Evolutionary conservation across 345 rosid genomes (phyloP).

Genomic region (Murraya paniculata): DNA sequence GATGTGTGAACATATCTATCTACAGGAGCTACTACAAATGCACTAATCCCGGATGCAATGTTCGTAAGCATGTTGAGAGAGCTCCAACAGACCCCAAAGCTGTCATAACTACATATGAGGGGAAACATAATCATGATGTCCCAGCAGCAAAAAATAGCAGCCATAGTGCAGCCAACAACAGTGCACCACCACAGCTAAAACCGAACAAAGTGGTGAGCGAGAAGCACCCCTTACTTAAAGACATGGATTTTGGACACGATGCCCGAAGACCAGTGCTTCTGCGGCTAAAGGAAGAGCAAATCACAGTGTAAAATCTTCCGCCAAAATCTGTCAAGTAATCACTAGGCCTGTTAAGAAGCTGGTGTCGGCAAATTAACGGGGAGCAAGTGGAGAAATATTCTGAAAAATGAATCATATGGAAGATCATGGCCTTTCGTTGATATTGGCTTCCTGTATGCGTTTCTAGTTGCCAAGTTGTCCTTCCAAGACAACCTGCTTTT

Average conservation of each 20-base stretch:
- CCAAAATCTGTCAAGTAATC: neutral
- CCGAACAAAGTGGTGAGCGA: constrained; percentile 27
- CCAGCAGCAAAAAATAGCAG: constrained; percentile 74
- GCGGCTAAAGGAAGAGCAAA: constrained; percentile 68
- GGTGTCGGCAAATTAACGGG: constrained; percentile 12
- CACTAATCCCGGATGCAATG: constrained; percentile 79
- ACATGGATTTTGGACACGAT: constrained; percentile 45
- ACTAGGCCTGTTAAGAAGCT: neutral
- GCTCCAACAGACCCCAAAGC: constrained; percentile 87
- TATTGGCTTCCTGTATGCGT: neutral
- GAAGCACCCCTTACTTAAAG: constrained; percentile 38
- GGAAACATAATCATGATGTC: constrained; percentile 84
- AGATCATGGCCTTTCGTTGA: neutral
- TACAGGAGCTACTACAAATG: constrained; percentile 93
- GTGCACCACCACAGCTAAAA: constrained; percentile 21
- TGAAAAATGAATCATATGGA: neutral
- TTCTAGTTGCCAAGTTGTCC: constrained; percentile 4
- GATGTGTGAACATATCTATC: constrained; percentile 6
- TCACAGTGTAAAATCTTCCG: constrained; percentile 35
- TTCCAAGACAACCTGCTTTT: constrained; percentile 9
- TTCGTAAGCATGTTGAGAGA: constrained; percentile 94
- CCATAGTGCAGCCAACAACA: constrained; percentile 31
- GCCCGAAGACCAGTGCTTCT: constrained; percentile 59
- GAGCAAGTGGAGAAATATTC: constrained; percentile 8
- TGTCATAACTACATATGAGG: constrained; percentile 92